phyloP scores from a whole-genome alignment of 1,139 yeast species.

The Debaryomyces nepalensis region DNA sequence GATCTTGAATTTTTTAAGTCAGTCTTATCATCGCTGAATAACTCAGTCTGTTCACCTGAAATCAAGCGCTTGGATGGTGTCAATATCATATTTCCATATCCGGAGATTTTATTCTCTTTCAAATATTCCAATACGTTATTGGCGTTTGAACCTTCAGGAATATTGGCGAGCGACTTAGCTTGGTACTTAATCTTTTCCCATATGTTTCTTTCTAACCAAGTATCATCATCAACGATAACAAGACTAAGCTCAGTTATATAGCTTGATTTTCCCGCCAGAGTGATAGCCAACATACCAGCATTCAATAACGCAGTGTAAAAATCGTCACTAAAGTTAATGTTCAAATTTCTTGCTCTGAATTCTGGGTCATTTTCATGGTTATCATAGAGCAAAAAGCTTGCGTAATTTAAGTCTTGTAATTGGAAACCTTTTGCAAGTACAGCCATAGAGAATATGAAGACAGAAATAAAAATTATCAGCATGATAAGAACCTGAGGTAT shows the following conservation, averaged over 20 bases:
- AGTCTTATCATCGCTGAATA: constrained; percentile 17
- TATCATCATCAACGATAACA: constrained; percentile 52
- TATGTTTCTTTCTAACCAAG: constrained; percentile 59
- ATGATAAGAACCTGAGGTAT: constrained; percentile 64
- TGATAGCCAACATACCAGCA: constrained; percentile 64
- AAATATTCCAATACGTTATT: constrained; percentile 21
- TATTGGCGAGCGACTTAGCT: constrained; percentile 1
- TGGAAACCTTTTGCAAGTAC: constrained; percentile 60
- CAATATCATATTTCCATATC: constrained; percentile 40
- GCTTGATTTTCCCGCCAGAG: constrained; percentile 68
- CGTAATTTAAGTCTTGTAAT: constrained; percentile 50
- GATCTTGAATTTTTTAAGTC: constrained; percentile 17
- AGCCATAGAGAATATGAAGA: constrained; percentile 57
- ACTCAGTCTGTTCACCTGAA: constrained; percentile 17
- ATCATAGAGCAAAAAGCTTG: constrained; percentile 44
- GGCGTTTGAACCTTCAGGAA: constrained; percentile 12
- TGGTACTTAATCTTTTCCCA: constrained; percentile 26
- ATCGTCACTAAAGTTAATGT: constrained; percentile 55
- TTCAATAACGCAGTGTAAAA: constrained; percentile 65
- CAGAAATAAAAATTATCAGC: constrained; percentile 54
- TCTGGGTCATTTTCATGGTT: constrained; percentile 39
- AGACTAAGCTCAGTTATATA: constrained; percentile 63
- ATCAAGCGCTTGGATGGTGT: constrained; percentile 36
- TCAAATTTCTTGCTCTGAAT: constrained; percentile 33
- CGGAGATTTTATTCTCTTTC: constrained; percentile 25